Percentiles rank a stretch among this genome's conserved stretches.
Evolutionary conservation across 1,284 basidiomycete species (phyloP).

Genomic region (Sanghuangporus baumii): DNA sequence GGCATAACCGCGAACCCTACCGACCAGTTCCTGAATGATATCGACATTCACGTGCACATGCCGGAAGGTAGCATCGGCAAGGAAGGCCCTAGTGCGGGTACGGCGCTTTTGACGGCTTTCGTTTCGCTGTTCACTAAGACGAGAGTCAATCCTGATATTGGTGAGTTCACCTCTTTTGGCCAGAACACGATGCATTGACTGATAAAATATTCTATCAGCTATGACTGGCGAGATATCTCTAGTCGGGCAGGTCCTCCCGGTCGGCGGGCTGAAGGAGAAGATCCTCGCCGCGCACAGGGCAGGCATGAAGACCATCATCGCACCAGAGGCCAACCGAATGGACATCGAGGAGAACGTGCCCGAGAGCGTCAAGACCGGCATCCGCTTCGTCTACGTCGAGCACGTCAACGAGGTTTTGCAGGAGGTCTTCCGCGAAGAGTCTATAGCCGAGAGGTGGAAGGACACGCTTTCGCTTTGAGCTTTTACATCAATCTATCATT

Average conservation of each 20-base stretch:
- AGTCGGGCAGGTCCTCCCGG: constrained; percentile 87
- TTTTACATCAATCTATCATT: neutral
- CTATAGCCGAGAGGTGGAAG: constrained; percentile 60
- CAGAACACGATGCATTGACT: constrained; percentile 7
- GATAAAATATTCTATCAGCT: constrained; percentile 39
- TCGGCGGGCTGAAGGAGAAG: constrained; percentile 94
- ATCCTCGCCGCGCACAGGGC: constrained; percentile 92
- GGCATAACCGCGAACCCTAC: constrained; percentile 74
- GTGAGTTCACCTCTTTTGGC: constrained; percentile 38
- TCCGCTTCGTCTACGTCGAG: constrained; percentile 90
- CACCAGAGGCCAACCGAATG: constrained; percentile 80
- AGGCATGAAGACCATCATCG: constrained; percentile 87
- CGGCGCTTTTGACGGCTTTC: constrained; percentile 87
- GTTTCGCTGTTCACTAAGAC: constrained; percentile 87
- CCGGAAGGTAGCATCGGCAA: constrained; percentile 97
- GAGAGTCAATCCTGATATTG: constrained; percentile 79
- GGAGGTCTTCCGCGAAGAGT: constrained; percentile 73
- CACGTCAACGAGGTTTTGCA: constrained; percentile 82
- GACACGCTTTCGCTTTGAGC: constrained; percentile 34
- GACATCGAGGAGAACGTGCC: constrained; percentile 97
- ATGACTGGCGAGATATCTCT: constrained; percentile 96
- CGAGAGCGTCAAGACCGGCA: constrained; percentile 89
- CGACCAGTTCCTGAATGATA: constrained; percentile 77
- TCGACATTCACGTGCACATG: constrained; percentile 92
- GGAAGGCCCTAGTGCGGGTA: constrained; percentile 95